Conservation (phyloP, 441 rosid genomes). For the Pelargonium fulgidum region DNA sequence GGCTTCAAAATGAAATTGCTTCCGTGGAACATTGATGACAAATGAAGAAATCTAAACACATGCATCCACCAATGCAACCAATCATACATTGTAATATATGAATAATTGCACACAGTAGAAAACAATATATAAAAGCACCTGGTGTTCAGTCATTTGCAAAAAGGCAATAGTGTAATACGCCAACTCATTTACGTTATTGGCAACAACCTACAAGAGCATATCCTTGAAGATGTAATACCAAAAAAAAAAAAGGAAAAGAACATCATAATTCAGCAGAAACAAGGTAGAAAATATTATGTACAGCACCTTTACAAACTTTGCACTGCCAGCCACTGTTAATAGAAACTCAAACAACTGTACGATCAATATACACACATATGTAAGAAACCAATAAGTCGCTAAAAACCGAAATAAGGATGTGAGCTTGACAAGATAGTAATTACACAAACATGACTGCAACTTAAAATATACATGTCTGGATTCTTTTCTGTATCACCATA, state of each 20-base stretch:
- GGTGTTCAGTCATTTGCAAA: constrained; percentile 88
- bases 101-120: constrained; percentile 5
- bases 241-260: constrained; percentile 5
- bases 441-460: background rate
- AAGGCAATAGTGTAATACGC: constrained; percentile 74
- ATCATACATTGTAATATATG: background rate
- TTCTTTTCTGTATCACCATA: too few relatives aligned
- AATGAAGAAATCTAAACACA: constrained; percentile 3
- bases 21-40: constrained; percentile 7
- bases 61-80: background rate
- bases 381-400: constrained; percentile 24
- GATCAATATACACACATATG: constrained; percentile 17
- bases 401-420: constrained; percentile 12
- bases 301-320: constrained; percentile 63
- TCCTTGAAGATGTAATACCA: constrained; percentile 8
- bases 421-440: constrained; percentile 15
- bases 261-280: constrained; percentile 12
- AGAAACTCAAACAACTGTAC: constrained; percentile 86
- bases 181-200: constrained; percentile 58
- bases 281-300: constrained; percentile 19
- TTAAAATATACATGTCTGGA: background rate
- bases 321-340: constrained; percentile 67
- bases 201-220: constrained; percentile 42
- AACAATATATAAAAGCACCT: constrained; percentile 38
- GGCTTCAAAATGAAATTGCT: background rate